Base-by-base conservation (phyloP, 495 filamentous ascomycete species). In the Annulohypoxylon maeteangense region DNA sequence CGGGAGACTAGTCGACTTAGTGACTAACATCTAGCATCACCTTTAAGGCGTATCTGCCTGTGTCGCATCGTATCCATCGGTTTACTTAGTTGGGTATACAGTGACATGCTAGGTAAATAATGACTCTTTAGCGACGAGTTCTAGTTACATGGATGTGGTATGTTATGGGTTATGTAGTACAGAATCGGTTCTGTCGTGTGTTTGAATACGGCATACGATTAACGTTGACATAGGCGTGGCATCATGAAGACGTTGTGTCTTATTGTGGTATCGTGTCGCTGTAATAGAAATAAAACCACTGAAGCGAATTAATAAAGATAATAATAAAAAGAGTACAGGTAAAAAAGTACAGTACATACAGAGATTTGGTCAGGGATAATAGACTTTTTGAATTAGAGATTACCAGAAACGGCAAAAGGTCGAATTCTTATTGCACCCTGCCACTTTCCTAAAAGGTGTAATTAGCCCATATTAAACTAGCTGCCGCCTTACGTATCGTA, bases 401-500 rank as follows among this genome's bases (percentile, higher is more conserved):
- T 70, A 34, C 62, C 56, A 32, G 40, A 65, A 65, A 40, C 29
- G 62, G 55, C 25, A 64, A 25, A 29, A 55, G 23, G 48, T 62
- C 36, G 27, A 20, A 47, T 38, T 36, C 57, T 62, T 29, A 23
- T 25, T 57, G 34, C 54, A 23, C 32, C 18, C 7, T 40, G 31
- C 32, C 8, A 51, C 12, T 53, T 62, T 53, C 57, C 57, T 31
- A 48, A 57, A 54, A 20, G 27, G 50, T 34, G n/a, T 48, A 72
- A 59, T 71, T 72, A 72, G 63, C 63, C 69, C 69, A 64, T 38
- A 25, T 60, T 45, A 20, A 65, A 64, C 22, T 54, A 59, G 64
- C 32, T 66, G 63, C 63, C 64, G 69, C 69, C 69, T 58, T 67
- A 72, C 14, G 40, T 51, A 12, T 29, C 12, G 47, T 51, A 51